Evolutionary conservation across 2,329 filamentous ascomycete genomes (phyloP).

Genomic region (Colletotrichum trifolii): DNA sequence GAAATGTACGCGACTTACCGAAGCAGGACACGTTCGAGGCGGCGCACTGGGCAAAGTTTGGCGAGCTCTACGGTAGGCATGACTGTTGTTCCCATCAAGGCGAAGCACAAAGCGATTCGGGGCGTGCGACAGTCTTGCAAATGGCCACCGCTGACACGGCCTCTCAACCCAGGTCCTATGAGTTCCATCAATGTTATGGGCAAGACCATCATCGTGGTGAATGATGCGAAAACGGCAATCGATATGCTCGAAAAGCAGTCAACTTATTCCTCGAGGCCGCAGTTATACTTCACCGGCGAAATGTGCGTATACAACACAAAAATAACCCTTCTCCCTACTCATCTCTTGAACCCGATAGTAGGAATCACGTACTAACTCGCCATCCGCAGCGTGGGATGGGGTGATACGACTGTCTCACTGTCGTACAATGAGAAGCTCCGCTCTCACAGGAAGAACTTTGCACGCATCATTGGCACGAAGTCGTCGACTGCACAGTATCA

Average conservation of each 20-base stretch:
- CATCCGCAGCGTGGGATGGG: not conserved
- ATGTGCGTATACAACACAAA: slow-evolving; percentile 43
- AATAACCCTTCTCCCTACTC: slow-evolving; percentile 24
- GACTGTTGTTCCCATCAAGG: too few species aligned
- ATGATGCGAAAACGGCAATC: slow-evolving; percentile 47
- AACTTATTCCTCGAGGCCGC: slow-evolving; percentile 47
- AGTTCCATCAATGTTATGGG: slow-evolving; percentile 50
- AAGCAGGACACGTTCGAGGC: slow-evolving; percentile 43
- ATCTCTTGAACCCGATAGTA: slow-evolving; percentile 29
- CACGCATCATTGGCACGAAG: slow-evolving; percentile 56
- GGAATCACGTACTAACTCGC: too few species aligned
- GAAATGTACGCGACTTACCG: slow-evolving; percentile 58
- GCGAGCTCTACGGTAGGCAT: slow-evolving; percentile 43
- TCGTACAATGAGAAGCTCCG: slow-evolving; percentile 51
- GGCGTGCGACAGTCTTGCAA: too few species aligned
- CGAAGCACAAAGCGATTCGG: too few species aligned
- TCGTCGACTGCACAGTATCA: slow-evolving; percentile 50
- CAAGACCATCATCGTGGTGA: slow-evolving; percentile 53
- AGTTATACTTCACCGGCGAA: slow-evolving; percentile 46
- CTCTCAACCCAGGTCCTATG: slow-evolving; percentile 34
- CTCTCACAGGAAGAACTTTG: slow-evolving; percentile 56
- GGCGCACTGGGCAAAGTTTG: slow-evolving; percentile 48
- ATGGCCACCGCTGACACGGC: not conserved
- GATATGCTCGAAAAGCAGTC: slow-evolving; percentile 52
- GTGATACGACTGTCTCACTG: not conserved